These are phyloP conservation scores for Globisporangium irregulare DNA, from an alignment of 352 stramenopile genomes.

Conservation along the genomic window DNA sequence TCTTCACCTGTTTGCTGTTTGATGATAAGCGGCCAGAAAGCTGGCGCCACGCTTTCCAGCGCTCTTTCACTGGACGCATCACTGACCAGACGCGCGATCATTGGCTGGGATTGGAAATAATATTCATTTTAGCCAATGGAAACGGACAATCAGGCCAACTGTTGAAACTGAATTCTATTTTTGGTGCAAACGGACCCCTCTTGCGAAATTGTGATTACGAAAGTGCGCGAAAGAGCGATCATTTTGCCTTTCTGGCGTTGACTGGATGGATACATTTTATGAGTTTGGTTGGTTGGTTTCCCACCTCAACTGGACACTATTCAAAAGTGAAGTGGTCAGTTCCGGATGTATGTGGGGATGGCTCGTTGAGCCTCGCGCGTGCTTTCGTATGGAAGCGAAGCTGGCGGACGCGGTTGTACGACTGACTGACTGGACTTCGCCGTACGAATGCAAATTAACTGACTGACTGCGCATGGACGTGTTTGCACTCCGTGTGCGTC, in stretches of 20 bases:
- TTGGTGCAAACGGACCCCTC: background rate
- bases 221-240: background rate
- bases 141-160: background rate
- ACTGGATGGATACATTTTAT: slow-evolving; percentile 8
- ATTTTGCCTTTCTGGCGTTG: background rate
- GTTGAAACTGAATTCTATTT: slow-evolving; percentile 1
- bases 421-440: too few relatives aligned
- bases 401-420: too few relatives aligned
- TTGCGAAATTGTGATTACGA: slow-evolving; percentile 6
- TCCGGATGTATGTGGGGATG: too few relatives aligned
- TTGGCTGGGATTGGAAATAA: slow-evolving; percentile 9
- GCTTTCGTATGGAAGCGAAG: too few relatives aligned
- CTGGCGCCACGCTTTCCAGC: background rate
- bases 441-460: too few relatives aligned
- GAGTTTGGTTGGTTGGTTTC: background rate
- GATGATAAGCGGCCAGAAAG: background rate
- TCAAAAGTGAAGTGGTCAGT: background rate
- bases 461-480: too few relatives aligned
- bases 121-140: background rate
- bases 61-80: slow-evolving; percentile 7
- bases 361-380: too few relatives aligned
- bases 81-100: slow-evolving; percentile 22
- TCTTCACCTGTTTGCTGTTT: background rate
- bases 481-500: background rate
- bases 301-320: background rate